Percentiles rank a stretch among this genome's conserved stretches.
These are phyloP conservation scores for Amaranthus tricolor DNA, from an alignment of 179 eudicot species.

Conservation along the genomic window DNA sequence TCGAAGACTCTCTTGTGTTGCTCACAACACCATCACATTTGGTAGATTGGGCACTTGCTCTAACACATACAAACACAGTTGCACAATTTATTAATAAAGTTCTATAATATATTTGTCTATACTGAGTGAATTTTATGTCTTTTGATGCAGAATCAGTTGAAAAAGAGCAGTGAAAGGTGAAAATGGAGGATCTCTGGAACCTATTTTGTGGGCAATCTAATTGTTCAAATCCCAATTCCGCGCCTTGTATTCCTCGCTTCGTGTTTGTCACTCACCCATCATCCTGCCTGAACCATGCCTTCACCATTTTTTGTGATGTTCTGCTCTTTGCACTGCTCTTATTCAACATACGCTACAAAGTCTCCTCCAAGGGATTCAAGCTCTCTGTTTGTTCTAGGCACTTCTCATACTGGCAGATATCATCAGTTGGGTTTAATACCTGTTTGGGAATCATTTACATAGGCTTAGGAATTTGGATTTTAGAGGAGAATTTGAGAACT, in stretches of 20 bases:
- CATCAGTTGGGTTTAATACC: slow-evolving; percentile 48
- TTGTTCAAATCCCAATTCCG: not conserved
- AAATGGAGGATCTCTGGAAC: slow-evolving; percentile 18
- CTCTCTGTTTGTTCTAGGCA: slow-evolving; percentile 4
- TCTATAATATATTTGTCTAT: too few species aligned
- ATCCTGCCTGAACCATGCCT: slow-evolving; percentile 16
- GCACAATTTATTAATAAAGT: too few species aligned
- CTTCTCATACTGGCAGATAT: slow-evolving; percentile 20
- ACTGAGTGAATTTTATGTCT: not conserved
- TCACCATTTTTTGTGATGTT: slow-evolving; percentile 31
- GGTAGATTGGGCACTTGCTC: too few species aligned
- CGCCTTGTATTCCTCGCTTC: slow-evolving; percentile 5
- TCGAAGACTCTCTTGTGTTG: too few species aligned
- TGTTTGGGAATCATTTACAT: slow-evolving; percentile 45
- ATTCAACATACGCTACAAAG: slow-evolving; percentile 36
- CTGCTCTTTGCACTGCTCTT: slow-evolving; percentile 43
- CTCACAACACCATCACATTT: too few species aligned
- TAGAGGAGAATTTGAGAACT: slow-evolving; percentile 39
- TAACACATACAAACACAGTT: too few species aligned
- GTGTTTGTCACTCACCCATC: slow-evolving; percentile 6
- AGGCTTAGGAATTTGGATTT: slow-evolving; percentile 46
- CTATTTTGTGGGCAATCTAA: slow-evolving; percentile 15
- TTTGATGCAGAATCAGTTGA: slow-evolving; percentile 4
- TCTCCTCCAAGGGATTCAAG: slow-evolving; percentile 19
- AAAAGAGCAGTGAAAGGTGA: not conserved